Conservation (phyloP, 1,139 yeast species). For the Debaryomycetaceae sp. region DNA sequence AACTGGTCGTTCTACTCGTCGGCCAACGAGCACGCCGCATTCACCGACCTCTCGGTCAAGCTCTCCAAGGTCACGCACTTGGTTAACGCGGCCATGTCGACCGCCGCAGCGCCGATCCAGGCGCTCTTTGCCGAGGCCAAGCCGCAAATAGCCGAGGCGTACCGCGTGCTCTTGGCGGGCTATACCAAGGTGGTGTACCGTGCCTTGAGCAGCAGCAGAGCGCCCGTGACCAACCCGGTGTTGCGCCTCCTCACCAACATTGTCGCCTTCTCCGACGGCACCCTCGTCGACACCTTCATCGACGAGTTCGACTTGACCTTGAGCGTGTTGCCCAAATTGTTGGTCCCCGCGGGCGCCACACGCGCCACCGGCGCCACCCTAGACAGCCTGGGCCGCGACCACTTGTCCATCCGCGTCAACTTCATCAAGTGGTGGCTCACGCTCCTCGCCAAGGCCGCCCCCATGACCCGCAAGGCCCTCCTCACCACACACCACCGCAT, state of each 20-base stretch:
- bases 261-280: constrained; percentile 45
- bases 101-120: background rate
- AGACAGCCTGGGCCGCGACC: constrained; percentile 21
- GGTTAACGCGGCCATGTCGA: constrained; percentile 14
- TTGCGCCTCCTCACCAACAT: constrained; percentile 52
- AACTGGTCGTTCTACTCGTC: constrained; percentile 63
- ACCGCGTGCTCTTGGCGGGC: constrained; percentile 49
- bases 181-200: constrained; percentile 66
- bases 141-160: constrained; percentile 28
- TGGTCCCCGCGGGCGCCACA: constrained; percentile 39
- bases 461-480: constrained; percentile 59
- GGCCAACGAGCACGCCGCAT: constrained; percentile 53
- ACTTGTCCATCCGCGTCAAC: constrained; percentile 47
- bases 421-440: constrained; percentile 62
- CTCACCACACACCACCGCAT: constrained; percentile 52
- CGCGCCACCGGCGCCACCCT: background rate
- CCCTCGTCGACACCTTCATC: constrained; percentile 52
- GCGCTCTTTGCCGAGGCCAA: constrained; percentile 13
- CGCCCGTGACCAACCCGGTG: constrained; percentile 59
- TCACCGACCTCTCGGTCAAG: constrained; percentile 37
- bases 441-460: constrained; percentile 44
- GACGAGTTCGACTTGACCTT: constrained; percentile 66
- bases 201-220: constrained; percentile 56
- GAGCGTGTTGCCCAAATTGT: constrained; percentile 56
- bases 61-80: constrained; percentile 23